These are phyloP conservation scores for Linum trigynum DNA, from an alignment of 345 rosid genomes.

Conservation along the genomic window DNA sequence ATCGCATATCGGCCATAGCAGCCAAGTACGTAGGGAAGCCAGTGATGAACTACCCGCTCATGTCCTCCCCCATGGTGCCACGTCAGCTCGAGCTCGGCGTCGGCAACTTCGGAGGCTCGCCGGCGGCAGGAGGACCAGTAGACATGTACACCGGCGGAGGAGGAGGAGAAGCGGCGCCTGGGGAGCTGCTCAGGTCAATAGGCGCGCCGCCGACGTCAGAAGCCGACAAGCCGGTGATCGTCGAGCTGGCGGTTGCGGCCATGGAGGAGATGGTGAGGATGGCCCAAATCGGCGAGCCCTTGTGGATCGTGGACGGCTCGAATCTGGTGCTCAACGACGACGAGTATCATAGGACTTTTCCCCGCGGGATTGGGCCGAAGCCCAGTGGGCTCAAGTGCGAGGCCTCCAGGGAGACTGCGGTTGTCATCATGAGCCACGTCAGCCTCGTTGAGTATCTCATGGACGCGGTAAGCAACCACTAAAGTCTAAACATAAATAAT, in stretches of 20 bases:
- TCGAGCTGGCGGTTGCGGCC: constrained; percentile 77
- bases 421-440: constrained; percentile 61
- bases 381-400: constrained; percentile 59
- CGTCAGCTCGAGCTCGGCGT: constrained; percentile 68
- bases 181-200: constrained; percentile 59
- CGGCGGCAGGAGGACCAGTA: constrained; percentile 19
- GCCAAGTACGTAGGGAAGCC: constrained; percentile 97
- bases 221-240: constrained; percentile 51
- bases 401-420: constrained; percentile 57
- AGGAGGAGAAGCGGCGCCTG: constrained; percentile 36
- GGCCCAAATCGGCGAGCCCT: constrained; percentile 70
- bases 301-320: constrained; percentile 62
- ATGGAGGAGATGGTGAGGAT: constrained; percentile 79
- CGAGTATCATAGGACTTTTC: constrained; percentile 51
- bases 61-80: constrained; percentile 48
- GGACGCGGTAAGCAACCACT: constrained; percentile 74
- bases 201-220: constrained; percentile 34
- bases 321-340: constrained; percentile 40
- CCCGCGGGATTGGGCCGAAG: constrained; percentile 53
- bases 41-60: constrained; percentile 59
- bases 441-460: constrained; percentile 65
- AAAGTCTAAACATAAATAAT: no score
- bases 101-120: constrained; percentile 38
- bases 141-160: constrained; percentile 27
- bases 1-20: constrained; percentile 80